These are phyloP conservation scores for Sphaceloma murrayae DNA, from an alignment of 2,329 filamentous ascomycete genomes.

Conservation along the genomic window DNA sequence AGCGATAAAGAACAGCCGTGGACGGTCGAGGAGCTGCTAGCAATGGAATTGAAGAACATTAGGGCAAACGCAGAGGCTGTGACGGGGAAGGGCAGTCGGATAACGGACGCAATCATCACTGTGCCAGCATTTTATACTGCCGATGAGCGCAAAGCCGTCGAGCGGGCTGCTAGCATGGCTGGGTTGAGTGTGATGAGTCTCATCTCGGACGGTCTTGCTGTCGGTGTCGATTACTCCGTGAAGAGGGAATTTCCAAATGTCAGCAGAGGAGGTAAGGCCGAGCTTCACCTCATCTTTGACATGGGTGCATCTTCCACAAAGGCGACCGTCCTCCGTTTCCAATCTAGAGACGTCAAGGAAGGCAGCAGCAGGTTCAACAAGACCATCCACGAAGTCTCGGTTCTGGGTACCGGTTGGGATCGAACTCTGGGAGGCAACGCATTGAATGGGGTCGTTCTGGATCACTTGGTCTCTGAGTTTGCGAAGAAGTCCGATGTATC, in stretches of 20 bases:
- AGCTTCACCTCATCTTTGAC: conserved; percentile 89
- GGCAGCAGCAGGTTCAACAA: conserved; percentile 90
- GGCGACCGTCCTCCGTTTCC: conserved; percentile 81
- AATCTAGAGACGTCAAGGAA: conserved; percentile 82
- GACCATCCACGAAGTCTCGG: conserved; percentile 89
- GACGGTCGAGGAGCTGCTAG: conserved; percentile 83
- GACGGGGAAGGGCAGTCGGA: conserved; percentile 62
- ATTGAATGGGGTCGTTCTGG: conserved; percentile 76
- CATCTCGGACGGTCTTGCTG: conserved; percentile 81
- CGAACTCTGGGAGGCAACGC: conserved; percentile 79
- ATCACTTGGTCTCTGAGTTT: conserved; percentile 79
- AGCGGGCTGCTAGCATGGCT: conserved; percentile 75
- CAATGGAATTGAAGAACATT: conserved; percentile 92
- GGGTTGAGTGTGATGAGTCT: conserved; percentile 77
- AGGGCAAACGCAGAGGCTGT: conserved; percentile 77
- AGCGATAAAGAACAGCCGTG: conserved; percentile 55
- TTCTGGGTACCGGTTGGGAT: conserved; percentile 81
- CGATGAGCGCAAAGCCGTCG: conserved; percentile 79
- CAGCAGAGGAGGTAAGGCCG: conserved; percentile 72
- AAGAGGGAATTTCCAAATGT: conserved; percentile 79
- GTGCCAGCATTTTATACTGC: conserved; percentile 82
- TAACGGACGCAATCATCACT: conserved; percentile 80
- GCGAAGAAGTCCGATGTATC: conserved; percentile 55
- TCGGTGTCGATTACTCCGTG: conserved; percentile 92
- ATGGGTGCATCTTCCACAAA: conserved; percentile 96